Percentiles rank a stretch among this genome's conserved stretches.
phyloP scores from a whole-genome alignment of 129 eudicot species.

The Pulicaria dysenterica region DNA sequence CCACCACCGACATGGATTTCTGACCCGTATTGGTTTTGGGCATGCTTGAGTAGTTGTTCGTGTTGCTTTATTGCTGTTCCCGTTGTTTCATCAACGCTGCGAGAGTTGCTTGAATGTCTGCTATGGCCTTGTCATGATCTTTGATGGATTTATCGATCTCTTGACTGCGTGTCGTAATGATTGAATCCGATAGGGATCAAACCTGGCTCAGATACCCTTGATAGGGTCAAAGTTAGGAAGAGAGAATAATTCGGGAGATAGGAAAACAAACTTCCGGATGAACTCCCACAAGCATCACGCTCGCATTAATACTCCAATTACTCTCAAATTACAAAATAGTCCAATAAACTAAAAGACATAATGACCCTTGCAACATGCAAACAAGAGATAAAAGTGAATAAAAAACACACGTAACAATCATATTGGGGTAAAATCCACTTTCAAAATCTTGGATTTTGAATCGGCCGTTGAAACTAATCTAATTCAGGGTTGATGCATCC shows the following conservation, averaged over 20 bases:
- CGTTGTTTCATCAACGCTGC: constrained; percentile 4
- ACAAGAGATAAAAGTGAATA: not conserved
- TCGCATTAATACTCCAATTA: not conserved
- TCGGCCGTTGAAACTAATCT: too few relatives aligned
- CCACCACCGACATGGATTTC: not conserved
- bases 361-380: not conserved
- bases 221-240: not conserved
- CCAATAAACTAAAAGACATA: not conserved
- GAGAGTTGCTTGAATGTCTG: constrained; percentile 3
- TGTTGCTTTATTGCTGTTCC: constrained; percentile 3
- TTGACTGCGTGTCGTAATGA: constrained; percentile 7
- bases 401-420: not conserved
- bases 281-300: not conserved
- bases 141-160: constrained; percentile 2
- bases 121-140: constrained; percentile 13
- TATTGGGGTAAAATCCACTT: too few relatives aligned
- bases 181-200: not conserved
- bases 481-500: too few relatives aligned
- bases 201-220: constrained; percentile 2
- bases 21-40: too few relatives aligned
- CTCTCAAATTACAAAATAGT: not conserved
- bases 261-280: constrained; percentile 1
- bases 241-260: not conserved
- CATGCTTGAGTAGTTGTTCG: not conserved
- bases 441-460: too few relatives aligned